These are phyloP conservation scores for Erodium texanum DNA, from an alignment of 441 rosid genomes.

Conservation along the genomic window DNA sequence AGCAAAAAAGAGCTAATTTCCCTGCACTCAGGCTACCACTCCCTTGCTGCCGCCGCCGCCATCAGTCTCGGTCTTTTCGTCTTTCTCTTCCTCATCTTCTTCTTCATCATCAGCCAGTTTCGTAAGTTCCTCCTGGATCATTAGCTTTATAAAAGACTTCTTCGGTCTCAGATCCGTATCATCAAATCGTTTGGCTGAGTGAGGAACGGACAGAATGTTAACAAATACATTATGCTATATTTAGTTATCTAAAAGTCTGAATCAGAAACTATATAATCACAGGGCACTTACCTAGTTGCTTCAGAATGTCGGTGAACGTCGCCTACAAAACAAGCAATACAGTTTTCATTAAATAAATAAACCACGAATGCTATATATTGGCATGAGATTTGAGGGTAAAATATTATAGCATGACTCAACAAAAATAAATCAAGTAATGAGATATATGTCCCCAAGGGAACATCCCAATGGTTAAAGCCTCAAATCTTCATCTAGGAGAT, in stretches of 20 bases:
- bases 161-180: constrained; percentile 46
- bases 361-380: neutral
- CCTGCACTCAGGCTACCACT: constrained; percentile 61
- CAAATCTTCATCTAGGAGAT: too few species aligned
- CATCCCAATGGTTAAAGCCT: too few species aligned
- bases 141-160: constrained; percentile 62
- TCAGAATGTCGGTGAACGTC: constrained; percentile 86
- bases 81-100: constrained; percentile 48
- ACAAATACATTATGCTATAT: neutral
- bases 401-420: neutral
- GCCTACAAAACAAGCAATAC: constrained; percentile 53
- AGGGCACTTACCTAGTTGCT: constrained; percentile 58
- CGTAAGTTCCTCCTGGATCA: constrained; percentile 86
- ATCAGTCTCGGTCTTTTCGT: constrained; percentile 33
- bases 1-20: too few species aligned
- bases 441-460: too few species aligned
- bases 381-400: neutral
- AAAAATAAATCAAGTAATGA: neutral
- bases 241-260: neutral
- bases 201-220: neutral
- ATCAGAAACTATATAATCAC: neutral
- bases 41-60: too few species aligned
- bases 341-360: constrained; percentile 1
- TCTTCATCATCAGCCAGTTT: constrained; percentile 77
- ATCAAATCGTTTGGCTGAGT: constrained; percentile 45